A percentile compares a stretch with the other conserved stretches of the same genome.
phyloP scores from a whole-genome alignment of 306 rosid species.

The Luffa aegyptiaca region DNA sequence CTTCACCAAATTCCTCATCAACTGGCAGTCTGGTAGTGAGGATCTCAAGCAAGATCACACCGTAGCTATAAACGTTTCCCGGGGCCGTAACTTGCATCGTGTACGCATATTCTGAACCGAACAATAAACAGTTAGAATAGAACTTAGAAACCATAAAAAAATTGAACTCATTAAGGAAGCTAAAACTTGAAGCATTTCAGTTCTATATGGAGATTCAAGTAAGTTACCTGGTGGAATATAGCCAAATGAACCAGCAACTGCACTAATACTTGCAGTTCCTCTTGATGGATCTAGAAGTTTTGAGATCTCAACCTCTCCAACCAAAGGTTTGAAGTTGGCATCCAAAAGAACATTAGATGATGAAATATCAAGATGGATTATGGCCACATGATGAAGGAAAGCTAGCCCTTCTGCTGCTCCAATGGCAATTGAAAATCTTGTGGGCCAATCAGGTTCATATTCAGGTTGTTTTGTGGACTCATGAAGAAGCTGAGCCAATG shows the following conservation, averaged over 20 bases:
- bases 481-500: constrained; percentile 86
- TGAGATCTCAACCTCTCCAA: constrained; percentile 94
- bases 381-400: constrained; percentile 86
- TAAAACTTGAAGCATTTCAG: background rate
- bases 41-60: constrained; percentile 85
- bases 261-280: constrained; percentile 97
- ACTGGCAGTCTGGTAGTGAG: constrained; percentile 83
- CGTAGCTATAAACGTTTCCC: constrained; percentile 91
- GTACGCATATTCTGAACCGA: constrained; percentile 81
- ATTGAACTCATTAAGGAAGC: background rate
- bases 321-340: constrained; percentile 70
- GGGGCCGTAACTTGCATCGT: constrained; percentile 99
- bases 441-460: constrained; percentile 90
- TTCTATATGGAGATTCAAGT: constrained; percentile 2
- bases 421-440: constrained; percentile 70
- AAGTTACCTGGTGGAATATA: constrained; percentile 91
- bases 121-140: constrained; percentile 7
- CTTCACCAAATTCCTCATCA: constrained; percentile 87
- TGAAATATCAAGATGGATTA: constrained; percentile 95
- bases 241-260: constrained; percentile 98
- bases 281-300: constrained; percentile 88
- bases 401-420: constrained; percentile 95
- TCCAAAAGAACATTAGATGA: constrained; percentile 80
- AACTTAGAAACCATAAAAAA: background rate
- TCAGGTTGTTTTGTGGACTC: constrained; percentile 58